phyloP scores from a whole-genome alignment of 495 filamentous ascomycete genomes.

The Aspergillus avenaceus region DNA sequence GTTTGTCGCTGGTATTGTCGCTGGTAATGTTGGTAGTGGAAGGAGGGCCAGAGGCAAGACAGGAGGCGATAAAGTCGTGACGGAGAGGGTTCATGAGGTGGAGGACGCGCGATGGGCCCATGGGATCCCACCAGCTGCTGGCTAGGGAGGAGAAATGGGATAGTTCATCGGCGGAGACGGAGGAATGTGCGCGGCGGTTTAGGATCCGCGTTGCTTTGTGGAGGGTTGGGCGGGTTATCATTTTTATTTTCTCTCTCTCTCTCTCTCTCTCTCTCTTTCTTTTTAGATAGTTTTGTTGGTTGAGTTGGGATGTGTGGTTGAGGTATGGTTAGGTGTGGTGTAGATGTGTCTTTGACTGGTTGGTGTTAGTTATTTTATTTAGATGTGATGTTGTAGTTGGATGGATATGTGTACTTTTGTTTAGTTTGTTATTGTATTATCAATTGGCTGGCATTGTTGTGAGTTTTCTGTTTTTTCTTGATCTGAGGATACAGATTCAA shows the following conservation, averaged over 20 bases:
- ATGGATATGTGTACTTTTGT: no score
- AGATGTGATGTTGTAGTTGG: not conserved
- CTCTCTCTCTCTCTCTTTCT: not conserved
- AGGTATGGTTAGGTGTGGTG: no score
- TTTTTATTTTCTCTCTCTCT: not conserved
- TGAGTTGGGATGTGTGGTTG: no score
- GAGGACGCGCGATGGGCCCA: constrained; percentile 85
- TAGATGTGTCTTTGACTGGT: no score
- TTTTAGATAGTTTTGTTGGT: no score
- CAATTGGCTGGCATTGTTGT: not conserved
- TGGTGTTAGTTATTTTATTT: not conserved
- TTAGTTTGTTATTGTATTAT: not conserved
- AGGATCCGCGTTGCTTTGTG: not conserved
- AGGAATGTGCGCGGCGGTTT: constrained; percentile 45
- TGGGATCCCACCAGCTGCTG: constrained; percentile 94
- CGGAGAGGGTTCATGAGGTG: constrained; percentile 98
- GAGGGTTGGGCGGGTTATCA: constrained; percentile 5
- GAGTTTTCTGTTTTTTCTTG: not conserved
- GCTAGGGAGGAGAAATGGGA: constrained; percentile 93
- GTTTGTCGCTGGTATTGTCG: no score
- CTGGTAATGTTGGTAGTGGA: no score
- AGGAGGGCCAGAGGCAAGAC: constrained; percentile 47
- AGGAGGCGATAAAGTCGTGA: constrained; percentile 81
- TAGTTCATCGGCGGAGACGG: constrained; percentile 81
- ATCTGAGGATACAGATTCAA: not conserved